Conservation (phyloP, 345 rosid species). For the Citrus sinensis region DVS_A1.0 CM039164.1:19125501-19126000, state of each 20-base stretch:
- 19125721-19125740: conserved; percentile 84
- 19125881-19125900: conserved; percentile 84
- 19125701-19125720: conserved; percentile 83
- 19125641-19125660: conserved; percentile 91
- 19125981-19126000: conserved; percentile 81
- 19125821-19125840: conserved; percentile 93
- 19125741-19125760: conserved; percentile 97
- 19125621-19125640: conserved; percentile 90
- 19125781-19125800: conserved; percentile 89
- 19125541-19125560: conserved; percentile 99
- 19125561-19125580: conserved; percentile 94
- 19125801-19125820: conserved; percentile 99
- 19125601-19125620: conserved; percentile 83
- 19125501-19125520: conserved; percentile 79
- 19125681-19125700: conserved; percentile 87
- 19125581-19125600: conserved; percentile 79
- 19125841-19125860: conserved; percentile 97
- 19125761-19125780: conserved; percentile 95
- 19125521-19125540: conserved; percentile 89
- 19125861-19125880: conserved; percentile 92
- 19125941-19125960: conserved; percentile 47
- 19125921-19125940: conserved; percentile 95
- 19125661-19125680: conserved; percentile 79
- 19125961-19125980: conserved; percentile 70
- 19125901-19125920: conserved; percentile 79